These are phyloP conservation scores for Trichosporon ovoides DNA, from an alignment of 1,284 basidiomycete genomes.

Conservation along the genomic window DNA sequence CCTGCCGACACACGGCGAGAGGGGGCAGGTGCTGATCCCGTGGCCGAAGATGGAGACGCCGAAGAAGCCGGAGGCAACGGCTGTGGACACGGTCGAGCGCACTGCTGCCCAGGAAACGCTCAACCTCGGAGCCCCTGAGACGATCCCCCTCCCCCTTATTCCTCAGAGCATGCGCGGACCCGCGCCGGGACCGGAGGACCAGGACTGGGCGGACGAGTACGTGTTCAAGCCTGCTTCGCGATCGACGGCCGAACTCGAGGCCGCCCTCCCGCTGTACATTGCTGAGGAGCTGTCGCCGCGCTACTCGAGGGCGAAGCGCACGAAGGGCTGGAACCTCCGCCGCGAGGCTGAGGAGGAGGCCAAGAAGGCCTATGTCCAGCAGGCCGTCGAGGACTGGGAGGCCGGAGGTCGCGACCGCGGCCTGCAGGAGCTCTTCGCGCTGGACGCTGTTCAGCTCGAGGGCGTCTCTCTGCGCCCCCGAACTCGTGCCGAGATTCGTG, in stretches of 20 bases:
- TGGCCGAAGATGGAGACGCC: slow-evolving; percentile 26
- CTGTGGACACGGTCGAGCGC: slow-evolving; percentile 21
- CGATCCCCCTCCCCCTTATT: slow-evolving; percentile 13
- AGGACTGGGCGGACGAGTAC: slow-evolving; percentile 27
- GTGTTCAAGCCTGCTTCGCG: slow-evolving; percentile 18
- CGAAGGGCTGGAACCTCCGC: slow-evolving; percentile 32
- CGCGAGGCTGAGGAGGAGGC: slow-evolving; percentile 25
- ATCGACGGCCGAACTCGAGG: slow-evolving; percentile 25
- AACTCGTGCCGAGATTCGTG: slow-evolving; percentile 42
- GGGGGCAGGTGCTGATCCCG: slow-evolving; percentile 27
- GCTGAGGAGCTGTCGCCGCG: slow-evolving; percentile 45
- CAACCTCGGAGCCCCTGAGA: slow-evolving; percentile 7
- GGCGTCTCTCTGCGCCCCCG: slow-evolving; percentile 35
- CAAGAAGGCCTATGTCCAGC: slow-evolving; percentile 17
- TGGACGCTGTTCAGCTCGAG: slow-evolving; percentile 29
- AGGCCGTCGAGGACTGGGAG: slow-evolving; percentile 37
- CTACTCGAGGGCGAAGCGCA: slow-evolving; percentile 40
- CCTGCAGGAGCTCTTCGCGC: slow-evolving; percentile 26
- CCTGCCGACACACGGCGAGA: slow-evolving; percentile 12
- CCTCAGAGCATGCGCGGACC: slow-evolving; percentile 27
- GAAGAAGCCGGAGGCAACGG: slow-evolving; percentile 9
- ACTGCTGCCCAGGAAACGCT: slow-evolving; percentile 16
- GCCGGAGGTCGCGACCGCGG: slow-evolving; percentile 36
- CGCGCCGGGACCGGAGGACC: slow-evolving; percentile 16
- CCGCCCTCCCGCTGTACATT: slow-evolving; percentile 46